Evolutionary conservation across 169 alveolate species (phyloP).

Genomic region (Cyclospora cayetanensis): DNA sequence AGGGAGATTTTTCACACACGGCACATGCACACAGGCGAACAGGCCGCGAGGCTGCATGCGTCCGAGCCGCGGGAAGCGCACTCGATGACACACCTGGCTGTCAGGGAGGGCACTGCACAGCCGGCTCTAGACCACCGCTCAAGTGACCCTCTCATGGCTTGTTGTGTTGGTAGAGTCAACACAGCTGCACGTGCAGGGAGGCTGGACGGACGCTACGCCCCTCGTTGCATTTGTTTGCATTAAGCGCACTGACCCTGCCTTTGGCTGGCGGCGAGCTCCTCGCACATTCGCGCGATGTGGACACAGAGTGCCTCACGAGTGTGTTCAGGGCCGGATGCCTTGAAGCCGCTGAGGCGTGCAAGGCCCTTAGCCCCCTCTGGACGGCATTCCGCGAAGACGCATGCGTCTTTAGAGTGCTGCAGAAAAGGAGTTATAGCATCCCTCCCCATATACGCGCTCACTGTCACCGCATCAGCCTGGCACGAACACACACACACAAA

Average conservation of each 20-base stretch:
- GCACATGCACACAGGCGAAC: no score
- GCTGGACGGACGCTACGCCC: no score
- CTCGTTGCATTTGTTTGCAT: no score
- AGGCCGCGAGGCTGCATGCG: no score
- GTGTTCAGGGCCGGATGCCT: not conserved
- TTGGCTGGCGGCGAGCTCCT: not conserved
- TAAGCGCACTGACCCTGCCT: not conserved
- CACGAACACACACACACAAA: not conserved
- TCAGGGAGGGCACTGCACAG: no score
- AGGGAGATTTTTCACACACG: no score
- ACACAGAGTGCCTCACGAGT: not conserved
- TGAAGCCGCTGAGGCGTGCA: not conserved
- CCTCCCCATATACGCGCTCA: slow-evolving; percentile 77
- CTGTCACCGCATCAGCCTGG: slow-evolving; percentile 71
- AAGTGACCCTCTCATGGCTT: no score
- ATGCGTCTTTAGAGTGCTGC: not conserved
- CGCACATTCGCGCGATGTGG: not conserved
- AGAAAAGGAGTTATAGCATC: slow-evolving; percentile 76
- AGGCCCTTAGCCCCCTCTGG: not conserved
- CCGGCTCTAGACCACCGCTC: no score
- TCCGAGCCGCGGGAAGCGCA: no score
- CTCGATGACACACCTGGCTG: no score
- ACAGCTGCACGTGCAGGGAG: no score
- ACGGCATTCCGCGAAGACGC: not conserved
- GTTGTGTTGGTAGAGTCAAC: no score